A percentile compares a stretch with the other conserved stretches of the same genome.
Evolutionary conservation across 2,329 filamentous ascomycete genomes (phyloP).

Genomic region (Pestalotiopsis sp.): DNA sequence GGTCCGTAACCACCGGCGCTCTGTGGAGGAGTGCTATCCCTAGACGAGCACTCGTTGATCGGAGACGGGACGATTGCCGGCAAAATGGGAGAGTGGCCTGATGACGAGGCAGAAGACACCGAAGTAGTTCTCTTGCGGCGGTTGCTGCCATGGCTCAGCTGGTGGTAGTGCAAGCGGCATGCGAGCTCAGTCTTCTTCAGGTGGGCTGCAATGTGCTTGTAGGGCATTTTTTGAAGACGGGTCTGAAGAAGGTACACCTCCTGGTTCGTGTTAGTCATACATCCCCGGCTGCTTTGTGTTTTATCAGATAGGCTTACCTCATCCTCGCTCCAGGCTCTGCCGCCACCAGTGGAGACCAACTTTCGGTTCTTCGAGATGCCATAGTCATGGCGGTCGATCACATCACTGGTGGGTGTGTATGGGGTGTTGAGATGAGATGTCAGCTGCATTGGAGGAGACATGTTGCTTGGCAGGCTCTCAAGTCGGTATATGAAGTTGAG

Average conservation of each 20-base stretch:
- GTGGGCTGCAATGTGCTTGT: constrained; percentile 85
- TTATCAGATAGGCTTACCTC: constrained; percentile 58
- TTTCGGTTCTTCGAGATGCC: constrained; percentile 68
- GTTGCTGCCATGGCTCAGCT: constrained; percentile 80
- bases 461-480: constrained; percentile 27
- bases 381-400: constrained; percentile 60
- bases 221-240: constrained; percentile 85
- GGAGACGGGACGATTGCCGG: constrained; percentile 52
- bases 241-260: constrained; percentile 84
- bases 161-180: constrained; percentile 85
- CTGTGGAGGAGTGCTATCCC: constrained; percentile 51
- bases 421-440: constrained; percentile 41
- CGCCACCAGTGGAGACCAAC: constrained; percentile 70
- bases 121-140: constrained; percentile 77
- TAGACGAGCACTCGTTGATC: constrained; percentile 49
- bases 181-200: constrained; percentile 87
- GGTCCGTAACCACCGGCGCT: constrained; percentile 48
- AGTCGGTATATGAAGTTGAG: constrained; percentile 14
- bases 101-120: constrained; percentile 66
- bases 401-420: constrained; percentile 56
- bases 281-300: not conserved
- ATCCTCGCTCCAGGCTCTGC: constrained; percentile 83
- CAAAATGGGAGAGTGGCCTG: constrained; percentile 54
- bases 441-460: constrained; percentile 55
- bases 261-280: constrained; percentile 42